Evolutionary conservation across 352 stramenopile species (phyloP), one percentile per base, ranked within the genome.

Genomic region (Hyaloperonospora brassicae): DNA sequence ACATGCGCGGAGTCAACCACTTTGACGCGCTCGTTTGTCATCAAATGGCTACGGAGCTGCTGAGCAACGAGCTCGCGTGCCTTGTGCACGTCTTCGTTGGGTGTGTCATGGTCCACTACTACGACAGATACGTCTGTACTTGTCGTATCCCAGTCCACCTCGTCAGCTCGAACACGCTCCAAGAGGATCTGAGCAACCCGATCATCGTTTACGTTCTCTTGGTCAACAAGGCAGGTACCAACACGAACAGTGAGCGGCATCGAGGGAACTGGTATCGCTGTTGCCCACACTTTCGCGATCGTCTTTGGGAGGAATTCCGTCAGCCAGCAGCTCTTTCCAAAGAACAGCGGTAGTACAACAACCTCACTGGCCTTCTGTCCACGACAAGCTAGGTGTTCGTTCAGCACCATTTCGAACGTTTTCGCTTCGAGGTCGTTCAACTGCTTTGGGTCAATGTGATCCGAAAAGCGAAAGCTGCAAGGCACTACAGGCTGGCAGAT

Each of bases 261-360:
- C 10, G 52, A 57, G 13, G 55, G 55, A 39, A 47, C 14, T 23
- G 43, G 30, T 21, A 22, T 48, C 21, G 47, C 47, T 22, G 47
- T 52, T 24, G 46, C 23, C 64, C 72, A 79, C 31, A 66, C 68
- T 52, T 88, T 84, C 43, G 63, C 41, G 2, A 89, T 54, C 7
- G 83, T 72, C 5, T 70, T 61, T 0, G 84, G 82, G 9, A 93
- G 52, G 43, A 87, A 93, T 14, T 93, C 79, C 1, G 77, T 91
- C 25, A 92, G 62, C 24, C 79, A 89, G 36, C 62, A 55, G 59
- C 79, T 92, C 50, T 75, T 83, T 27, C 82, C 84, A 25, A 93
- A 86, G 54, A 95, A 93, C 1, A 91, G 57, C 1, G 84, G 84
- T n/a, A 95, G 59, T 11, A 90, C 56, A 5, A 91, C 50, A 9